Base-by-base conservation (phyloP, 2,329 filamentous ascomycete genomes). In the Canariomyces notabilis region DNA sequence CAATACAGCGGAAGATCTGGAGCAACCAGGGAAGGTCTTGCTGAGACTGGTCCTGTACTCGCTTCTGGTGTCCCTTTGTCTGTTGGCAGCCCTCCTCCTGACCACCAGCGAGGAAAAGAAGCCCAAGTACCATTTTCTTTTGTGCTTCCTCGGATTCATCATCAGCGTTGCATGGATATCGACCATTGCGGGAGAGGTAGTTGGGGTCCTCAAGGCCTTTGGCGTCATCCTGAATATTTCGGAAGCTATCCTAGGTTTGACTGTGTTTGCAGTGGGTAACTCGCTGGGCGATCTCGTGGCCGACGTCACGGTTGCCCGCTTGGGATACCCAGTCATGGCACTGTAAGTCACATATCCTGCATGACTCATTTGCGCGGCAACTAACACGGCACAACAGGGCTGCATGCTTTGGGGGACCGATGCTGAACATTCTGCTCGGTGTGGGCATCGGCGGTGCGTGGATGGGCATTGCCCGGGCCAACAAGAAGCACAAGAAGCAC, bases 291-390 rank as follows among this genome's bases (percentile, higher is more conserved):
- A 98, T 60, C 74, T 98, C 14, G 89, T 98, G 8, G 91, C 93
- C 14, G 87, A 98, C 63, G 87, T 97, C 44, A 98, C 93, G 0
- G 87, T 98, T 31, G 93, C 93, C 4, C 81, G 88, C 26, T 79
- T 98, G 2, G 93, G 93, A 2, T 96, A 90, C 66, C 93, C 93
- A 0, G 89, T 98, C 52, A 98, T 98, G 93, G 93, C 93, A 32
- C 60, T 85, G 74, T 80, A 66, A 67, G 76, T 76, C 11, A n/a
- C 6, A 20, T 8, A 9, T 34, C 15, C 21, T n/a, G 15, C 21
- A 41, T 22, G 3, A 3, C 32, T 31, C 26, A 2, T 4, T 6
- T 4, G 22, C 4, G 19, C 2, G 23, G 23, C 12, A 21, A 50
- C 62, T 66, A 57, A 64, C 52, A 21, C 20, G 23, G 31, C n/a